Conservation (phyloP, 2,329 filamentous ascomycete species). For the Colletotrichum spinosum region DNA sequence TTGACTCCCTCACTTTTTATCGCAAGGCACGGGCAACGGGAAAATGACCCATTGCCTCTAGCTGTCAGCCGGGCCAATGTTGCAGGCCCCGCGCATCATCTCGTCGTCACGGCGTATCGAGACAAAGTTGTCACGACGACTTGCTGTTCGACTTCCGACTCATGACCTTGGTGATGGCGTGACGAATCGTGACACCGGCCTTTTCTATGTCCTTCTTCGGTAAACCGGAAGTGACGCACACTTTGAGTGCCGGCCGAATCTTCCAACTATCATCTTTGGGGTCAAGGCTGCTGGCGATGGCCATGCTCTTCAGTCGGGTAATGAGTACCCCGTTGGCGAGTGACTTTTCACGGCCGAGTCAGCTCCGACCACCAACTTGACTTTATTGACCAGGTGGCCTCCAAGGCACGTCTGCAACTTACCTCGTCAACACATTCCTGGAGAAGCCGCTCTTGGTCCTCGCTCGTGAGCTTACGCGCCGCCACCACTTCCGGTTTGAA, state of each 20-base stretch:
- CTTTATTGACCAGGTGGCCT: background rate
- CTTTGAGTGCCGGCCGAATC: constrained; percentile 85
- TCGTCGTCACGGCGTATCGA: no score
- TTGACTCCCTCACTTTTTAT: no score
- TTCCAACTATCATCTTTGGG: constrained; percentile 77
- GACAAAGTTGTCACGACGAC: constrained; percentile 9
- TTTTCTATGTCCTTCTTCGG: constrained; percentile 97
- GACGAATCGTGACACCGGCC: constrained; percentile 86
- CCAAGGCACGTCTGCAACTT: constrained; percentile 46
- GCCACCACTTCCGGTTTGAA: constrained; percentile 86
- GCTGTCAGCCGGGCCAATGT: no score
- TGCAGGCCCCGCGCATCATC: no score
- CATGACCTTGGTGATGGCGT: constrained; percentile 95
- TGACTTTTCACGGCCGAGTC: constrained; percentile 60
- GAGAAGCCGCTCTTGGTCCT: constrained; percentile 86
- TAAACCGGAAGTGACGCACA: constrained; percentile 88
- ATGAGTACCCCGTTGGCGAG: constrained; percentile 91
- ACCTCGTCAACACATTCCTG: constrained; percentile 98
- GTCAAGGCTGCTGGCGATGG: constrained; percentile 71
- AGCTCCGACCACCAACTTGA: constrained; percentile 10
- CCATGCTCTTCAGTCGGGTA: constrained; percentile 84
- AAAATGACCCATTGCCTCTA: no score
- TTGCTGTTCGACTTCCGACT: constrained; percentile 66
- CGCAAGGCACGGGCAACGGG: no score
- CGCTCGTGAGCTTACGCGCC: constrained; percentile 72